These are phyloP conservation scores for Neospermospora avenae DNA, from an alignment of 2,329 filamentous ascomycete species.

Conservation along the genomic window DNA sequence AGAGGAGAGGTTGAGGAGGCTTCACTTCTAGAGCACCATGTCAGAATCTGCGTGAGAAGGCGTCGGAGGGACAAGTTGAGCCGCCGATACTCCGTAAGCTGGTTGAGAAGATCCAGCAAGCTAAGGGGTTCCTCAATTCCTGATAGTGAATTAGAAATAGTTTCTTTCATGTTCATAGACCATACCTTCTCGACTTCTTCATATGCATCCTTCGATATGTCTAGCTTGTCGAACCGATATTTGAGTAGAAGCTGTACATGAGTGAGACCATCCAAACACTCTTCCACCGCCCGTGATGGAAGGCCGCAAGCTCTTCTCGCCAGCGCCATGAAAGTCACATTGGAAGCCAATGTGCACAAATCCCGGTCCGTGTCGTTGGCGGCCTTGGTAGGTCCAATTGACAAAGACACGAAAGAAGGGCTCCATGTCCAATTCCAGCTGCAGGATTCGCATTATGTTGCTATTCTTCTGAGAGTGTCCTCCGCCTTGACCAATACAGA, in stretches of 20 bases:
- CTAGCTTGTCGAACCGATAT: background rate
- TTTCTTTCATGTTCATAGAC: background rate
- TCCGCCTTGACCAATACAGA: background rate
- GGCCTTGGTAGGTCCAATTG: background rate
- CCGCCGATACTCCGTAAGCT: constrained; percentile 3
- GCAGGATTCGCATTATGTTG: constrained; percentile 3
- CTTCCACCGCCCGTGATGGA: background rate
- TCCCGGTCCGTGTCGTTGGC: background rate
- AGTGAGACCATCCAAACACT: constrained; percentile 2
- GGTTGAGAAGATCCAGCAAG: constrained; percentile 6
- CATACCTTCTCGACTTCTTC: constrained; percentile 4
- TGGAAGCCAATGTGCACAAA: background rate
- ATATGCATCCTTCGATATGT: background rate
- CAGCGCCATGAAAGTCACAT: constrained; percentile 2
- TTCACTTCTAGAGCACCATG: no score
- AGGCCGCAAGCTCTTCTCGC: background rate
- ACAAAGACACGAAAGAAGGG: background rate
- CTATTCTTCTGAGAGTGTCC: constrained; percentile 5
- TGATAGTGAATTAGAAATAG: background rate
- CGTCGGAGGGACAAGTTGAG: background rate
- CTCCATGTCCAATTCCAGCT: constrained; percentile 5
- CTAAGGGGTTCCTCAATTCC: constrained; percentile 3
- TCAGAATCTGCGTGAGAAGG: constrained; percentile 2
- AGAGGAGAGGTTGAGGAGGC: no score
- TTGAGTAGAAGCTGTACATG: constrained; percentile 3